These are phyloP conservation scores for Fusarium multiceps DNA, from an alignment of 2,329 filamentous ascomycete species.

Conservation along the genomic window DNA sequence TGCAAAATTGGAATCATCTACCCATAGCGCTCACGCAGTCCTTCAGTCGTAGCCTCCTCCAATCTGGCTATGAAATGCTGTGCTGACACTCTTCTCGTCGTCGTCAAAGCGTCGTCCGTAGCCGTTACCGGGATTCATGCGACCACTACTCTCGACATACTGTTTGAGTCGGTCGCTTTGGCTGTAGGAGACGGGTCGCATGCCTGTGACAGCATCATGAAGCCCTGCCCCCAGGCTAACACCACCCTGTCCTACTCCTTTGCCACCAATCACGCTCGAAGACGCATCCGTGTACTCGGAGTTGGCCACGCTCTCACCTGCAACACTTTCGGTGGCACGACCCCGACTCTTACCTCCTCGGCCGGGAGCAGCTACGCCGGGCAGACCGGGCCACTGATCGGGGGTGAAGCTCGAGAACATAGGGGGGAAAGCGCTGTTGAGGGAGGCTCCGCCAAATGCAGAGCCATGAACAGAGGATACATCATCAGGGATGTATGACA, in stretches of 20 bases:
- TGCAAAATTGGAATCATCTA: conserved; percentile 48
- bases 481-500: conserved; percentile 97
- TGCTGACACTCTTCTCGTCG: conserved; percentile 95
- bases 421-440: conserved; percentile 80
- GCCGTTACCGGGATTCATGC: conserved; percentile 73
- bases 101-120: conserved; percentile 83
- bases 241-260: conserved; percentile 83
- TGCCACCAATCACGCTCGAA: conserved; percentile 79
- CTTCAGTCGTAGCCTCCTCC: conserved; percentile 70
- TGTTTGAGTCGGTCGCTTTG: conserved; percentile 85
- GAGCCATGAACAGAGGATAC: conserved; percentile 96
- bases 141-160: conserved; percentile 88
- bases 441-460: conserved; percentile 84
- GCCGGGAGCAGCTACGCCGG: conserved; percentile 68
- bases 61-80: conserved; percentile 95
- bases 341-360: conserved; percentile 76
- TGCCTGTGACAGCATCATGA: conserved; percentile 76
- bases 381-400: conserved; percentile 88
- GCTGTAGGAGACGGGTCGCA: conserved; percentile 68
- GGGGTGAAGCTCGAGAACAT: conserved; percentile 95
- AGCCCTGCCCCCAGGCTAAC: conserved; percentile 87
- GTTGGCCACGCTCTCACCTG: conserved; percentile 91
- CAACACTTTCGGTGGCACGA: conserved; percentile 79
- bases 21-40: conserved; percentile 41
- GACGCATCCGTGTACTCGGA: conserved; percentile 90